These are phyloP conservation scores for Psophocarpus tetragonolobus DNA, from an alignment of 306 rosid species.

Conservation along the genomic window DNA sequence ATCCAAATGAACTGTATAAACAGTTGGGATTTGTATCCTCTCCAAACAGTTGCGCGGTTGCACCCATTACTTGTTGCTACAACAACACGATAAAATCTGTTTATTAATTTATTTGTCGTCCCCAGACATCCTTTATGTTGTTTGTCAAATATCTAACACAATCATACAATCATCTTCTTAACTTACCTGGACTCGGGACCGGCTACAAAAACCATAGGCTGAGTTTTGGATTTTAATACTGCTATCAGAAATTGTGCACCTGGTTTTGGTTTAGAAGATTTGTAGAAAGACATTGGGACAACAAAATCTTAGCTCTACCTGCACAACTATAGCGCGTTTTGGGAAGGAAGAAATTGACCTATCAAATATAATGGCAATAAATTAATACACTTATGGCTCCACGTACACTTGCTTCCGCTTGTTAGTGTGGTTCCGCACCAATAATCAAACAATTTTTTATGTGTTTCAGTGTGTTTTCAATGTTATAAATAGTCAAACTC, in stretches of 20 bases:
- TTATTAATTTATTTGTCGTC: not conserved
- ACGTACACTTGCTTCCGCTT: not conserved
- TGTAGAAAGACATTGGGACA: not conserved
- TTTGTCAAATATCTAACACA: too few relatives aligned
- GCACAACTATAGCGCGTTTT: not conserved
- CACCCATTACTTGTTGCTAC: not conserved
- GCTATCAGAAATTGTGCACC: not conserved
- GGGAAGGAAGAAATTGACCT: not conserved
- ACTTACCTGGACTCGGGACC: too few relatives aligned
- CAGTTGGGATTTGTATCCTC: too few relatives aligned
- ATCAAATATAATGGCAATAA: not conserved
- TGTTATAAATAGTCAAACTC: slow-evolving; percentile 9
- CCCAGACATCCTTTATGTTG: not conserved
- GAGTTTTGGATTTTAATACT: too few relatives aligned
- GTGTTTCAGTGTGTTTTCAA: not conserved
- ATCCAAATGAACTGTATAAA: too few relatives aligned
- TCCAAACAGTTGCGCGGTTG: not conserved
- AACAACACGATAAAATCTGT: not conserved
- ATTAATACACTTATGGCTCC: not conserved
- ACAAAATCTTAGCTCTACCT: not conserved
- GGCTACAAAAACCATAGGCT: too few relatives aligned
- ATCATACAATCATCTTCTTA: too few relatives aligned
- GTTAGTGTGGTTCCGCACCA: not conserved
- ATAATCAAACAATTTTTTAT: not conserved
- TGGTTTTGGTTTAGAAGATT: not conserved